Percentiles rank a stretch among this genome's conserved stretches.
Evolutionary conservation across 2,329 filamentous ascomycete species (phyloP).

Genomic region (Arachnomyces sp.): DNA sequence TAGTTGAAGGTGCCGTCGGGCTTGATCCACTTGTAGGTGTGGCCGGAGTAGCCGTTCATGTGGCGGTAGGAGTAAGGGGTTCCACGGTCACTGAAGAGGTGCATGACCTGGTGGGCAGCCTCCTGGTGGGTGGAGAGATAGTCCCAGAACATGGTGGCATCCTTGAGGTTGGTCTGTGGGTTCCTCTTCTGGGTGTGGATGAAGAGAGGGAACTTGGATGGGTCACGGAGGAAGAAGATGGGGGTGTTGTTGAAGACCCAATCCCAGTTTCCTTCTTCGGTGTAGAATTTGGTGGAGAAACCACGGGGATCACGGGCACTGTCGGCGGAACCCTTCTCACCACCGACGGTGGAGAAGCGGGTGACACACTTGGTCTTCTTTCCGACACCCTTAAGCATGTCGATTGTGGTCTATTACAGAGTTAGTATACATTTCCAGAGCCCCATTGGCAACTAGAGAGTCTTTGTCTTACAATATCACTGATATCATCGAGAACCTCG

Average conservation of each 20-base stretch:
- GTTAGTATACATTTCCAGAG: constrained; percentile 3
- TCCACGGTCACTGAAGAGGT: constrained; percentile 57
- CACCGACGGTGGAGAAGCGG: constrained; percentile 68
- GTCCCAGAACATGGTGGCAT: constrained; percentile 64
- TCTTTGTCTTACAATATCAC: constrained; percentile 32
- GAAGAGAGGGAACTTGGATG: constrained; percentile 63
- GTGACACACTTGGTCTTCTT: constrained; percentile 60
- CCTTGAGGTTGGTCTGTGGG: constrained; percentile 59
- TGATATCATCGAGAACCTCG: constrained; percentile 42
- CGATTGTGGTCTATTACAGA: constrained; percentile 26
- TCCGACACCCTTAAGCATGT: constrained; percentile 50
- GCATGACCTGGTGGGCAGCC: constrained; percentile 56
- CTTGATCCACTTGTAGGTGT: constrained; percentile 60
- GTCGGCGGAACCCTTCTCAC: constrained; percentile 63
- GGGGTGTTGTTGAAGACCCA: constrained; percentile 66
- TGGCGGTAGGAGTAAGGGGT: constrained; percentile 57
- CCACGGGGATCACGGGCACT: constrained; percentile 64
- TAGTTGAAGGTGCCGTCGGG: constrained; percentile 59
- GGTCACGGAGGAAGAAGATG: constrained; percentile 67
- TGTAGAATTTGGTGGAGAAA: constrained; percentile 65
- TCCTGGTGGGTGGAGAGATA: constrained; percentile 55
- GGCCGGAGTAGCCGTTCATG: constrained; percentile 60
- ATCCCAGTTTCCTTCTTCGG: constrained; percentile 66
- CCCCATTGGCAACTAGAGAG: neutral
- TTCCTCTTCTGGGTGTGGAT: constrained; percentile 71